phyloP scores from a whole-genome alignment of 2,329 filamentous ascomycete species.

The Aspergillus caelatus region DNA sequence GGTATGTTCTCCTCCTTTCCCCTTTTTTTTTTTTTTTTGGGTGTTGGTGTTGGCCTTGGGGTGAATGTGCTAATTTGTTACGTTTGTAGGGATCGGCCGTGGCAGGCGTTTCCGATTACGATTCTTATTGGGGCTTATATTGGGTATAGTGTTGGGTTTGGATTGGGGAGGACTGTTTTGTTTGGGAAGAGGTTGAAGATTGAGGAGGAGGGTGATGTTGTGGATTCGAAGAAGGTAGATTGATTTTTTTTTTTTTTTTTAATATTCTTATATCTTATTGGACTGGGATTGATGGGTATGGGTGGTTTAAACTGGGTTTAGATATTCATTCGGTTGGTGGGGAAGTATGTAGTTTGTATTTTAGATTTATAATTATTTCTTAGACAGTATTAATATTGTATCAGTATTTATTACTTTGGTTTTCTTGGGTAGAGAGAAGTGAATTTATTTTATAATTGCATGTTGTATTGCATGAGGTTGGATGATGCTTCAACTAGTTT shows the following conservation, averaged over 20 bases:
- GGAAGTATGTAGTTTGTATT: background rate
- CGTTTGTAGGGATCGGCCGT: conserved; percentile 74
- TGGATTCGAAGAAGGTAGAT: conserved; percentile 13
- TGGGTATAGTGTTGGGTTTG: conserved; percentile 69
- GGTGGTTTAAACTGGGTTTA: background rate
- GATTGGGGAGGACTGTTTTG: conserved; percentile 20
- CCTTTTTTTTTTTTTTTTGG: conserved; percentile 2
- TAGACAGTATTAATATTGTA: background rate
- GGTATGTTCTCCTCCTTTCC: conserved; percentile 53
- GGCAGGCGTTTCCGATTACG: conserved; percentile 97
- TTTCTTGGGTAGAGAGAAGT: background rate
- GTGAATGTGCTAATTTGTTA: conserved; percentile 1
- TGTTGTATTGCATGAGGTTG: background rate
- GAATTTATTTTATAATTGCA: background rate
- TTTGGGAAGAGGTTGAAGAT: conserved; percentile 42
- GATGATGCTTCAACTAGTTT: background rate
- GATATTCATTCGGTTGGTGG: background rate
- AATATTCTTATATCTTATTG: background rate
- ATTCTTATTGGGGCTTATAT: conserved; percentile 80
- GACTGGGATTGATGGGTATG: background rate
- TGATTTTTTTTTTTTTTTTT: background rate
- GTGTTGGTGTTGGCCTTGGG: background rate
- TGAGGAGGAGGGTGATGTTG: conserved; percentile 8
- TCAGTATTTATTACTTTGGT: background rate
- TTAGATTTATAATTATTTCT: background rate